Evolutionary conservation across 1,284 basidiomycete genomes (phyloP).

Genomic region (Sporisorium exsertum): DNA sequence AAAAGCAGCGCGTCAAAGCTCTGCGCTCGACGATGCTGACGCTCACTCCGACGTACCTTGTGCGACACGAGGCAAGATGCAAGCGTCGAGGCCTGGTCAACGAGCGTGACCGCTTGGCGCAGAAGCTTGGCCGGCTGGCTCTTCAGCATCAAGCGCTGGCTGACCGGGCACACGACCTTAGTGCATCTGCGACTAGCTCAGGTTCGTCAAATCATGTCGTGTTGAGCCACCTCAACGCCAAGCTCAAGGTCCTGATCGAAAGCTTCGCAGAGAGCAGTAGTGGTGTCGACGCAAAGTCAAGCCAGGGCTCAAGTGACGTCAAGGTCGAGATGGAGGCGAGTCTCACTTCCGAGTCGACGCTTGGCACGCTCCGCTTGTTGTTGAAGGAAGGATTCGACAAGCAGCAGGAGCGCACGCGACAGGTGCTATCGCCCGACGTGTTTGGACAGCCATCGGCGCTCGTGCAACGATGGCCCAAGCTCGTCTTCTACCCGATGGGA

Average conservation of each 20-base stretch:
- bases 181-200: not conserved
- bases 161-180: slow-evolving; percentile 28
- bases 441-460: slow-evolving; percentile 52
- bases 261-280: slow-evolving; percentile 8
- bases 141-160: slow-evolving; percentile 34
- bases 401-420: slow-evolving; percentile 25
- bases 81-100: slow-evolving; percentile 49
- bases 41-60: slow-evolving; percentile 45
- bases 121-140: slow-evolving; percentile 46
- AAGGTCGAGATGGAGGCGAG: slow-evolving; percentile 39
- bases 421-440: slow-evolving; percentile 31
- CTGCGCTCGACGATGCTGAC: slow-evolving; percentile 38
- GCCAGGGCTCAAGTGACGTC: slow-evolving; percentile 7
- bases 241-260: slow-evolving; percentile 34
- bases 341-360: slow-evolving; percentile 25
- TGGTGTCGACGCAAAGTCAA: not conserved
- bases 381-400: slow-evolving; percentile 41
- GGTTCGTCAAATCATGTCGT: slow-evolving; percentile 13
- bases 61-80: slow-evolving; percentile 53
- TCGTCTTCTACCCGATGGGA: slow-evolving; percentile 56
- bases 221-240: slow-evolving; percentile 42
- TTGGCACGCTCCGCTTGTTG: slow-evolving; percentile 37
- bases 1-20: slow-evolving; percentile 29
- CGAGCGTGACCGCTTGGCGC: slow-evolving; percentile 49
- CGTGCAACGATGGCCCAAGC: slow-evolving; percentile 58